Percentiles rank a stretch among this genome's conserved stretches.
Evolutionary conservation across 2,329 filamentous ascomycete genomes (phyloP).

Genomic region (Venturia effusa): DNA sequence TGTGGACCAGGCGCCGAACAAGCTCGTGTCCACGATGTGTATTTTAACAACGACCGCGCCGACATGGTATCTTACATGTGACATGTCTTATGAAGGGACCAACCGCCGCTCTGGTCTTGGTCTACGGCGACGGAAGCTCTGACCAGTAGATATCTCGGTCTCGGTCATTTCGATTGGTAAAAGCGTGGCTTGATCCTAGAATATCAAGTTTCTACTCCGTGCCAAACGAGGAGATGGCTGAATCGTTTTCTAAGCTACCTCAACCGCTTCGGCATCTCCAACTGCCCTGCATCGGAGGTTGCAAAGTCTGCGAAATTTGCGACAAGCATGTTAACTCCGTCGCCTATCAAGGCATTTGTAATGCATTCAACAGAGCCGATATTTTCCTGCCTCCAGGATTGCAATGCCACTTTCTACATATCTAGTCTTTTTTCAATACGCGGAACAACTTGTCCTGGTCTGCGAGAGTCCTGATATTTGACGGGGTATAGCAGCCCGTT

Average conservation of each 20-base stretch:
- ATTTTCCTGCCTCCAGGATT: too few relatives aligned
- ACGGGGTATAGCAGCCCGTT: too few relatives aligned
- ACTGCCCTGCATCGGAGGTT: constrained; percentile 37
- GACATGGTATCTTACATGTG: too few relatives aligned
- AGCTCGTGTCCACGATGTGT: constrained; percentile 10
- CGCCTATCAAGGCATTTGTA: constrained; percentile 38
- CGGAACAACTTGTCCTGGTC: too few relatives aligned
- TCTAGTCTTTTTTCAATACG: too few relatives aligned
- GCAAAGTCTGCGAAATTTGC: constrained; percentile 36
- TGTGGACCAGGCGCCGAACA: constrained; percentile 3
- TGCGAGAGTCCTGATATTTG: too few relatives aligned
- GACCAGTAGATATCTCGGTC: constrained; percentile 34
- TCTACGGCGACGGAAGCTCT: constrained; percentile 27
- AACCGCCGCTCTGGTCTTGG: too few relatives aligned
- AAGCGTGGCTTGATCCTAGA: constrained; percentile 30
- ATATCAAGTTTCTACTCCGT: constrained; percentile 33
- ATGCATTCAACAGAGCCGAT: too few relatives aligned
- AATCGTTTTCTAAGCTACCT: too few relatives aligned
- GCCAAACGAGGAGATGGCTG: constrained; percentile 13
- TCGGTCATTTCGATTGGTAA: constrained; percentile 31
- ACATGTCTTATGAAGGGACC: too few relatives aligned
- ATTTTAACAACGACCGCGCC: too few relatives aligned
- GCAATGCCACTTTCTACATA: too few relatives aligned
- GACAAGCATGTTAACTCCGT: constrained; percentile 28
- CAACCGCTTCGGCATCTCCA: constrained; percentile 34